Percentiles rank a stretch among this genome's conserved stretches.
Conservation (phyloP, 768 basidiomycete species). For the Strobilomyces dryophilus region DNA sequence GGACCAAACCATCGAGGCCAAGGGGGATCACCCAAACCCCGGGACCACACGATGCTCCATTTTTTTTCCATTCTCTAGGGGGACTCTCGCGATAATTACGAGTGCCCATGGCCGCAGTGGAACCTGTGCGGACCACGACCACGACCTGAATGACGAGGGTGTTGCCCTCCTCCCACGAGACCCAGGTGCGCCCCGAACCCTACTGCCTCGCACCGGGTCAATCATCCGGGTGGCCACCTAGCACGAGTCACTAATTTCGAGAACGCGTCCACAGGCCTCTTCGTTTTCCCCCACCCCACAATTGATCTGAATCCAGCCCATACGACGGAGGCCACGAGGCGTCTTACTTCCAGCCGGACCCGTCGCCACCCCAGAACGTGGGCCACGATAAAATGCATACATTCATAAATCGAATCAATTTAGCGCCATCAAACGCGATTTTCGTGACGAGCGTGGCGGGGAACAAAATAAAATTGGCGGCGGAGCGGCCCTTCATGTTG, state of each 20-base stretch:
- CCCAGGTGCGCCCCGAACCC: neutral
- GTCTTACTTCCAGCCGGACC: conserved; percentile 11
- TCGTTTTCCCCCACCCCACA: neutral
- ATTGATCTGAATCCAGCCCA: neutral
- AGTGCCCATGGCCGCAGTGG: conserved; percentile 13
- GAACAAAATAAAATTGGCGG: neutral
- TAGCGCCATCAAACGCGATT: neutral
- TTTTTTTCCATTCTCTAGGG: conserved; percentile 7
- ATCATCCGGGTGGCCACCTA: neutral
- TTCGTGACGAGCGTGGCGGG: neutral
- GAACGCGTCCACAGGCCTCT: neutral
- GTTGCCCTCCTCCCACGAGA: neutral
- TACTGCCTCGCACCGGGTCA: conserved; percentile 1
- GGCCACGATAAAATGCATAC: neutral
- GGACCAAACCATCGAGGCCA: neutral
- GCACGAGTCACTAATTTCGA: neutral
- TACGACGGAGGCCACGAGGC: neutral
- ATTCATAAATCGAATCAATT: neutral
- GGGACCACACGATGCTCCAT: conserved; percentile 7
- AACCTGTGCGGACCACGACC: conserved; percentile 21
- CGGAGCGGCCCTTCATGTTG: neutral
- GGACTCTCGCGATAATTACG: too few species aligned
- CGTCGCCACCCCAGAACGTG: conserved; percentile 30
- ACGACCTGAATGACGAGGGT: neutral
- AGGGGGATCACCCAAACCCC: conserved; percentile 11